Conservation (phyloP, 1,284 basidiomycete genomes). For the Cutaneotrichosporon sp. region DNA sequence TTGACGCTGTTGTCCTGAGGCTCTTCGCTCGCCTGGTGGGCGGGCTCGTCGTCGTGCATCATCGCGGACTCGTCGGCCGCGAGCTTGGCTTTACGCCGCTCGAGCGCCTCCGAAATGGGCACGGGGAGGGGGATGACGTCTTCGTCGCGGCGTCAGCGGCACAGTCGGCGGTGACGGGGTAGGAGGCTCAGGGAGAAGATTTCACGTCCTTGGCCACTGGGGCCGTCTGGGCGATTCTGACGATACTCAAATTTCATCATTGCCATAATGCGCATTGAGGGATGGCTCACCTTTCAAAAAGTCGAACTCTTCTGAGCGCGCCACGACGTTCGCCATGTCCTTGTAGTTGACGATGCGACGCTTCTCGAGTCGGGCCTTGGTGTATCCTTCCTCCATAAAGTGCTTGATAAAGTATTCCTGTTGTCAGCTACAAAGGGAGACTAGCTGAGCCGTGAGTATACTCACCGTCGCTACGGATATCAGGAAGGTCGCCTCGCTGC, state of each 20-base stretch:
- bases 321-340: conserved; percentile 44
- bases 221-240: conserved; percentile 30
- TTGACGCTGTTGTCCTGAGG: conserved; percentile 1
- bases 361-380: conserved; percentile 47
- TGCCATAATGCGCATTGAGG: background rate
- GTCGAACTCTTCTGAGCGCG: conserved; percentile 42
- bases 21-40: background rate
- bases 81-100: conserved; percentile 31
- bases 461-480: conserved; percentile 44
- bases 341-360: conserved; percentile 48
- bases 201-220: conserved; percentile 24
- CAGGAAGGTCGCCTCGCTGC: conserved; percentile 49
- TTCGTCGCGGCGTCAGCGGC: conserved; percentile 16
- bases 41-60: conserved; percentile 6
- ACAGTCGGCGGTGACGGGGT: background rate
- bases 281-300: conserved; percentile 37
- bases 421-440: conserved; percentile 5
- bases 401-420: conserved; percentile 49
- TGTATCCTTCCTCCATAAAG: conserved; percentile 48
- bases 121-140: conserved; percentile 44
- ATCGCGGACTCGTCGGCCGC: conserved; percentile 3
- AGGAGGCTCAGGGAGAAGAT: conserved; percentile 46
- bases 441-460: background rate
- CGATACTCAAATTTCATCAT: conserved; percentile 30
- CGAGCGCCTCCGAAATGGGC: conserved; percentile 40